phyloP scores from a whole-genome alignment of 371 early-diverging fungal species.

The Mucor sp. region DNA sequence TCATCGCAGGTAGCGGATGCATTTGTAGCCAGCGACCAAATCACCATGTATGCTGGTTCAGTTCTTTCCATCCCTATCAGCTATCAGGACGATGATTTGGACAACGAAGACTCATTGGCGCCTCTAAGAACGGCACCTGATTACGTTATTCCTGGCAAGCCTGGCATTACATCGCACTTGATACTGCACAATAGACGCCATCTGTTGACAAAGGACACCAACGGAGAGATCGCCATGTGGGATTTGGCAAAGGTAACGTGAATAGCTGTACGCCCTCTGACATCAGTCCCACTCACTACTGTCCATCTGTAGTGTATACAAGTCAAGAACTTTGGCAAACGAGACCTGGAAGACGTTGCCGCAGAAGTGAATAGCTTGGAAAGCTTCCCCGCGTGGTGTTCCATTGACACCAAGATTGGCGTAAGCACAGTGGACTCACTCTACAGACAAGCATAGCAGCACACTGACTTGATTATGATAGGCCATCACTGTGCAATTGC shows the following conservation, averaged over 20 bases:
- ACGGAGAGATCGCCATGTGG: conserved; percentile 85
- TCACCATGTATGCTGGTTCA: conserved; percentile 51
- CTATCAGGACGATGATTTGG: conserved; percentile 47
- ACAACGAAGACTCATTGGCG: conserved; percentile 37
- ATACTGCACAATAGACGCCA: conserved; percentile 85
- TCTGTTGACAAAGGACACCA: conserved; percentile 85
- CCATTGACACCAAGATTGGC: conserved; percentile 89
- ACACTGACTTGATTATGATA: conserved; percentile 26
- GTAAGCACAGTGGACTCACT: conserved; percentile 31
- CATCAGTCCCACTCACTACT: too few relatives aligned
- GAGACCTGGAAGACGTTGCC: conserved; percentile 61
- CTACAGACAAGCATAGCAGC: background rate
- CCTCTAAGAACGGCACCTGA: conserved; percentile 48
- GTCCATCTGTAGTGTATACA: conserved; percentile 47
- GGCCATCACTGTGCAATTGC: conserved; percentile 82
- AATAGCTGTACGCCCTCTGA: background rate
- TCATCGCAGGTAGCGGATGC: conserved; percentile 32
- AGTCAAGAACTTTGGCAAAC: conserved; percentile 61
- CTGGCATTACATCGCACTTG: conserved; percentile 66
- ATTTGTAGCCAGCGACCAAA: conserved; percentile 38
- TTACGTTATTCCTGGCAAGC: conserved; percentile 38
- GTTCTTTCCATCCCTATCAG: conserved; percentile 56
- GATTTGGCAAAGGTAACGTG: conserved; percentile 74
- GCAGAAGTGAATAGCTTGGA: conserved; percentile 71
- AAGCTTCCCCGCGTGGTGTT: conserved; percentile 90